These are phyloP conservation scores for Cordyceps fumosorosea DNA, from an alignment of 2,329 filamentous ascomycete genomes.

Conservation along the genomic window DNA sequence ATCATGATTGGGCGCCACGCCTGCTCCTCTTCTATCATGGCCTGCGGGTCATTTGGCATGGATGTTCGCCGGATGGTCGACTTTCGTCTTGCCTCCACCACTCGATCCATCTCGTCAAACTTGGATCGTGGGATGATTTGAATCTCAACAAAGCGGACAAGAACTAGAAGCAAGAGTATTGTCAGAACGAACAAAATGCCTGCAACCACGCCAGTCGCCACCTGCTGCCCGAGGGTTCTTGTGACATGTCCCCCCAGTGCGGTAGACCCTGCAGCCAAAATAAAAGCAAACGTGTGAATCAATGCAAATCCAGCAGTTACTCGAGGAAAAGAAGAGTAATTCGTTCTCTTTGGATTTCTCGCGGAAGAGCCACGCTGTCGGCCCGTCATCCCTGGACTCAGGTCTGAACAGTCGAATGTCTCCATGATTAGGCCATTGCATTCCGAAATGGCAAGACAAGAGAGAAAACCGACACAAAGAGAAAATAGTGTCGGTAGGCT, in stretches of 20 bases:
- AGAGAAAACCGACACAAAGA: slow-evolving; percentile 60
- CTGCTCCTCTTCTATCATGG: slow-evolving; percentile 42
- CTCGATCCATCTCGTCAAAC: slow-evolving; percentile 46
- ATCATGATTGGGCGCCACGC: slow-evolving; percentile 66
- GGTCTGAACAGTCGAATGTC: slow-evolving; percentile 72
- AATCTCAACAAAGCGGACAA: slow-evolving; percentile 59
- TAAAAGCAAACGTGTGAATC: slow-evolving; percentile 62
- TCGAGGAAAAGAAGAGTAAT: slow-evolving; percentile 70
- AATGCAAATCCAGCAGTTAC: slow-evolving; percentile 65
- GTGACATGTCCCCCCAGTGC: slow-evolving; percentile 62
- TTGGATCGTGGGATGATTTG: slow-evolving; percentile 62
- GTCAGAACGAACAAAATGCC: slow-evolving; percentile 61
- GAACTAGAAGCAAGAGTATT: slow-evolving; percentile 51
- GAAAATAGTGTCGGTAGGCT: slow-evolving; percentile 62
- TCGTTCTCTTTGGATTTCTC: slow-evolving; percentile 45
- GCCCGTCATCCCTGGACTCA: slow-evolving; percentile 64
- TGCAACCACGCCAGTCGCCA: slow-evolving; percentile 62
- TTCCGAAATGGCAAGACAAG: slow-evolving; percentile 67
- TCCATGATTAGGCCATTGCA: slow-evolving; percentile 76
- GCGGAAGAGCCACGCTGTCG: slow-evolving; percentile 37
- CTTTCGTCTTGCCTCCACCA: slow-evolving; percentile 42
- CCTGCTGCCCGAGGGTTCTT: slow-evolving; percentile 58
- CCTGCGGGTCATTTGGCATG: slow-evolving; percentile 31
- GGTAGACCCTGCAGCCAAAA: slow-evolving; percentile 62
- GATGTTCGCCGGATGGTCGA: slow-evolving; percentile 41